Percentiles rank a stretch among this genome's conserved stretches.
Evolutionary conservation across 768 basidiomycete genomes (phyloP).

Genomic region (Rhodotorula kratochvilovae): DNA sequence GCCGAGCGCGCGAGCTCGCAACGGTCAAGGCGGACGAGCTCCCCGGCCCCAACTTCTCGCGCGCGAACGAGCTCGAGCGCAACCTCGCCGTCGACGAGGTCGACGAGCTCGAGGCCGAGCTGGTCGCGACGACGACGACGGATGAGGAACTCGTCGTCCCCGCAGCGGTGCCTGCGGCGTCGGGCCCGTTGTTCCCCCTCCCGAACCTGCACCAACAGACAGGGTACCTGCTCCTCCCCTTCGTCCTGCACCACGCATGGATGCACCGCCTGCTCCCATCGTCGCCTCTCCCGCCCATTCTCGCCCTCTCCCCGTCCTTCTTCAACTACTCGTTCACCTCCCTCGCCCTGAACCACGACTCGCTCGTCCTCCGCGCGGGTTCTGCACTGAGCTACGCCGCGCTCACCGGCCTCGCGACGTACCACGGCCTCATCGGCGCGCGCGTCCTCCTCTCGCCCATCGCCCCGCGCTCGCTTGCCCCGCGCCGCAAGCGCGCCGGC

Average conservation of each 20-base stretch:
- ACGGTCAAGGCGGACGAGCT: neutral
- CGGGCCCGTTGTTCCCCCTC: neutral
- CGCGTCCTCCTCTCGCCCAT: conserved; percentile 24
- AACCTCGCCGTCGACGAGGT: neutral
- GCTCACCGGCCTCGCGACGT: conserved; percentile 21
- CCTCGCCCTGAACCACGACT: conserved; percentile 26
- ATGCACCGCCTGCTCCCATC: conserved; percentile 40
- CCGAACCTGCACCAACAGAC: conserved; percentile 23
- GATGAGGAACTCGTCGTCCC: conserved; percentile 14
- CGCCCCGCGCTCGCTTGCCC: conserved; percentile 17
- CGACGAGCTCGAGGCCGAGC: neutral
- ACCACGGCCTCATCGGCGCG: conserved; percentile 39
- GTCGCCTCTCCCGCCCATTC: conserved; percentile 29
- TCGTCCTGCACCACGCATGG: conserved; percentile 31
- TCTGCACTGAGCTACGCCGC: conserved; percentile 25
- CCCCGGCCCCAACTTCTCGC: neutral
- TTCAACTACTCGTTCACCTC: conserved; percentile 40
- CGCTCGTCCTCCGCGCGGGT: neutral
- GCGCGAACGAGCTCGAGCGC: neutral
- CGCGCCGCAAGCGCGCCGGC: neutral
- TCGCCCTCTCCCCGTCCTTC: conserved; percentile 36
- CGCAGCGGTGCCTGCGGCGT: neutral
- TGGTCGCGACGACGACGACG: conserved; percentile 2
- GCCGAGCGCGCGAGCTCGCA: neutral
- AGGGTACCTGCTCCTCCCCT: conserved; percentile 40